phyloP scores from a whole-genome alignment of 257 asterid genomes.

The Solanum appendiculatum region DNA sequence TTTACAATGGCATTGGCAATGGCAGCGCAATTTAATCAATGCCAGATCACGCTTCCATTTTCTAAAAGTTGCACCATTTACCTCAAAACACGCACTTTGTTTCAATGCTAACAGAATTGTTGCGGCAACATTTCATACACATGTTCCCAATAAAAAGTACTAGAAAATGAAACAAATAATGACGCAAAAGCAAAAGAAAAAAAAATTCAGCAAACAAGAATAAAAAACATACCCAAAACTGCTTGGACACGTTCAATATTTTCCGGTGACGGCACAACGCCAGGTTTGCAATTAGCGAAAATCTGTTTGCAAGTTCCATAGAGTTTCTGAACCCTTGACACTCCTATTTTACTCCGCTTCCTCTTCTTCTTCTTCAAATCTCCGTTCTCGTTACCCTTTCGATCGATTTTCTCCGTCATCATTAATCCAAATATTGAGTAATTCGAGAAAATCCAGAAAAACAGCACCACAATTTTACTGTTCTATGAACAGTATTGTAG shows the following conservation, averaged over 20 bases:
- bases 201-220: background rate
- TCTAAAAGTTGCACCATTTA: background rate
- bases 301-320: slow-evolving; percentile 59
- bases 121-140: background rate
- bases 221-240: slow-evolving; percentile 44
- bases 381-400: background rate
- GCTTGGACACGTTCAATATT: slow-evolving; percentile 44
- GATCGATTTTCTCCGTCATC: background rate
- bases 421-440: background rate
- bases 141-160: background rate
- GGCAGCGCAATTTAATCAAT: background rate
- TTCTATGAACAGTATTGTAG: background rate
- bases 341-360: background rate
- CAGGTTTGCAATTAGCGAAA: slow-evolving; percentile 70
- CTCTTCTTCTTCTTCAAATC: background rate
- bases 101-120: background rate
- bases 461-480: background rate
- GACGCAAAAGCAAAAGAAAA: background rate
- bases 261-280: slow-evolving; percentile 58
- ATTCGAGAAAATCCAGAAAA: background rate
- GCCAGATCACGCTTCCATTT: background rate
- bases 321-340: slow-evolving; percentile 50
- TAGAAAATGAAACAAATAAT: background rate
- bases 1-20: background rate
- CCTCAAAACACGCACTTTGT: background rate